Conservation (phyloP, 257 asterid genomes). For the Solanum bulbocastanum region DNA sequence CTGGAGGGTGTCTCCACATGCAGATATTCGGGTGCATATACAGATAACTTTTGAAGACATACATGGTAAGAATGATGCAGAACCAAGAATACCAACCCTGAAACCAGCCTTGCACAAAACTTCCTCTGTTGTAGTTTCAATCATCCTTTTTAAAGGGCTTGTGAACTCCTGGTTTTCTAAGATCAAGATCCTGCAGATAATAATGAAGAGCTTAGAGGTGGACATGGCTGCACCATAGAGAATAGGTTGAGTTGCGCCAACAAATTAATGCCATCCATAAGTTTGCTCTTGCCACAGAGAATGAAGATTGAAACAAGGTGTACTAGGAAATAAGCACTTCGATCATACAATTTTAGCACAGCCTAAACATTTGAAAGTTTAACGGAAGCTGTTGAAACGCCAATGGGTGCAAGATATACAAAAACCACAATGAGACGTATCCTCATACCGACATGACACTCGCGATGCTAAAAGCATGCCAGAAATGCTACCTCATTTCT, state of each 20-base stretch:
- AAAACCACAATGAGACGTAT: not conserved
- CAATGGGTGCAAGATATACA: not conserved
- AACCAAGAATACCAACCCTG: slow-evolving; percentile 47
- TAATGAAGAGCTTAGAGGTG: not conserved
- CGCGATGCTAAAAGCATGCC: not conserved
- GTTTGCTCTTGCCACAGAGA: not conserved
- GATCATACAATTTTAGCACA: not conserved
- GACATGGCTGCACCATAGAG: slow-evolving; percentile 1
- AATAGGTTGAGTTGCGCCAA: not conserved
- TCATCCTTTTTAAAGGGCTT: slow-evolving; percentile 41
- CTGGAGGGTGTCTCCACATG: not conserved
- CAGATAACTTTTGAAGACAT: not conserved
- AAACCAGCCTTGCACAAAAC: slow-evolving; percentile 74
- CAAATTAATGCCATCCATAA: not conserved
- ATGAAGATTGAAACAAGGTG: not conserved
- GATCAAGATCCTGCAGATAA: slow-evolving; percentile 69
- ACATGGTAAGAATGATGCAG: not conserved
- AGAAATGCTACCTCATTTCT: not conserved
- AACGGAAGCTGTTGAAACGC: not conserved
- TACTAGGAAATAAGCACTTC: not conserved
- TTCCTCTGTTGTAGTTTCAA: slow-evolving; percentile 72
- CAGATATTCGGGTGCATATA: not conserved
- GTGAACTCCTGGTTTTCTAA: slow-evolving; percentile 56
- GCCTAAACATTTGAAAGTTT: not conserved
- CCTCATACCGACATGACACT: not conserved